Percentiles rank a stretch among this genome's conserved stretches.
Conservation (phyloP, 1,284 basidiomycete species). For the Naganishia albida region DNA sequence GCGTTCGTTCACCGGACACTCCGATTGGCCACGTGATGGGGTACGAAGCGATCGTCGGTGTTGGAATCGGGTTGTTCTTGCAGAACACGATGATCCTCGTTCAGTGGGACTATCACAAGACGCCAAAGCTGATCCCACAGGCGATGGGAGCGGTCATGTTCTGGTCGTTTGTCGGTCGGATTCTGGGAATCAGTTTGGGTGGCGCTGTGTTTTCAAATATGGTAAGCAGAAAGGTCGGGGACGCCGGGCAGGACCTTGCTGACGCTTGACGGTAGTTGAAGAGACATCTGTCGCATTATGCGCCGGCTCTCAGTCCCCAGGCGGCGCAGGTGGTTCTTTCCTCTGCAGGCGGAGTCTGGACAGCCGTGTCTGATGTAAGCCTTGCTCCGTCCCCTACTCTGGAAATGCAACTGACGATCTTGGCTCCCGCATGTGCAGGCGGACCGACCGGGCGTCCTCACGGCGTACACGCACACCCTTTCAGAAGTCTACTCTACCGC, state of each 20-base stretch:
- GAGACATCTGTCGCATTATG: slow-evolving; percentile 8
- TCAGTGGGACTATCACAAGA: slow-evolving; percentile 47
- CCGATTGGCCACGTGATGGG: slow-evolving; percentile 45
- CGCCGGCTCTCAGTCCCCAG: slow-evolving; percentile 10
- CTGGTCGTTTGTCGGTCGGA: slow-evolving; percentile 49
- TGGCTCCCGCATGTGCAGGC: slow-evolving; percentile 27
- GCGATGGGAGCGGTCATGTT: slow-evolving; percentile 21
- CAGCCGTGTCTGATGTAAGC: slow-evolving; percentile 6
- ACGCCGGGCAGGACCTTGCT: not conserved
- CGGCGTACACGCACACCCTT: slow-evolving; percentile 47
- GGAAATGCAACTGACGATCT: slow-evolving; percentile 1
- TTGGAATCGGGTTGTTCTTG: slow-evolving; percentile 48
- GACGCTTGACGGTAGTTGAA: not conserved
- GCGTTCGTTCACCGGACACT: slow-evolving; percentile 15
- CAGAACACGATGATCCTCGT: slow-evolving; percentile 50
- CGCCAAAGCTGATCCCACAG: slow-evolving; percentile 45
- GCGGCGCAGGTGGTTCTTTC: slow-evolving; percentile 1
- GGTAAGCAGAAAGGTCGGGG: slow-evolving; percentile 39
- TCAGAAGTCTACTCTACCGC: slow-evolving; percentile 47
- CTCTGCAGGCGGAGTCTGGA: slow-evolving; percentile 16
- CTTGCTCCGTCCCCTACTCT: not conserved
- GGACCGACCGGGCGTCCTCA: slow-evolving; percentile 37
- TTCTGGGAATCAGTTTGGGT: slow-evolving; percentile 50
- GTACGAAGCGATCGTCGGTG: slow-evolving; percentile 47
- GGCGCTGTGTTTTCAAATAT: slow-evolving; percentile 53